Percentiles rank a stretch among this genome's conserved stretches.
phyloP scores from a whole-genome alignment of 208 protist genomes.

The Trichomonas gallinae region DNA sequence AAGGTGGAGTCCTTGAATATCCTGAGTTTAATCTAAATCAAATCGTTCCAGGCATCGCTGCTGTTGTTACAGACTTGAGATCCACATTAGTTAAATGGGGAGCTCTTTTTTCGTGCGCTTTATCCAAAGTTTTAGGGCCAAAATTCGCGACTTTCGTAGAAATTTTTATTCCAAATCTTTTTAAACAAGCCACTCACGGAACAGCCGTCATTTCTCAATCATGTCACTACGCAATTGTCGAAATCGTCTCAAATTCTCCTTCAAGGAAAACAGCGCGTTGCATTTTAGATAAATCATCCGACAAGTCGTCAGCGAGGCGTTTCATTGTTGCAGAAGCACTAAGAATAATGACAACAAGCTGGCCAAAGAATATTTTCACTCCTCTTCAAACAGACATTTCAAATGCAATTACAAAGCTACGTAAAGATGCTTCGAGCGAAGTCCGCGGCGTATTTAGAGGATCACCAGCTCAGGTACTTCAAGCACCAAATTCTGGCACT shows the following conservation, averaged over 20 bases:
- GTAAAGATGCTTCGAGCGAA: not conserved
- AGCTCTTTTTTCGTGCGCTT: not conserved
- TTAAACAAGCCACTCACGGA: not conserved
- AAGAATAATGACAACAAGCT: not conserved
- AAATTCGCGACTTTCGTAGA: not conserved
- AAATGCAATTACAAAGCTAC: not conserved
- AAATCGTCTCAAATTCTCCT: not conserved
- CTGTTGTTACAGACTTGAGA: not conserved
- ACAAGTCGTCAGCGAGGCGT: not conserved
- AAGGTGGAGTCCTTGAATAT: not conserved
- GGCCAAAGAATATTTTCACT: not conserved
- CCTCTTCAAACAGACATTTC: not conserved
- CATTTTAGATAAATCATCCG: not conserved
- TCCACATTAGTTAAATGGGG: conserved; percentile 6
- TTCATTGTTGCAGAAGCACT: not conserved
- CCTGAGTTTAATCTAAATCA: not conserved
- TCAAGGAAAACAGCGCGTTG: not conserved
- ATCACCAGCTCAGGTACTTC: not conserved
- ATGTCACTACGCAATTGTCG: not conserved
- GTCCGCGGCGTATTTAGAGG: not conserved
- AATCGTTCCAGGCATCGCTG: not conserved
- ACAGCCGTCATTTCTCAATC: not conserved
- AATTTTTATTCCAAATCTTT: not conserved
- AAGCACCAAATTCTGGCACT: not conserved
- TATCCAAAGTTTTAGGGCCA: not conserved